These are phyloP conservation scores for Hysterium pulicare DNA, from an alignment of 2,329 filamentous ascomycete genomes.

Conservation along the genomic window DNA sequence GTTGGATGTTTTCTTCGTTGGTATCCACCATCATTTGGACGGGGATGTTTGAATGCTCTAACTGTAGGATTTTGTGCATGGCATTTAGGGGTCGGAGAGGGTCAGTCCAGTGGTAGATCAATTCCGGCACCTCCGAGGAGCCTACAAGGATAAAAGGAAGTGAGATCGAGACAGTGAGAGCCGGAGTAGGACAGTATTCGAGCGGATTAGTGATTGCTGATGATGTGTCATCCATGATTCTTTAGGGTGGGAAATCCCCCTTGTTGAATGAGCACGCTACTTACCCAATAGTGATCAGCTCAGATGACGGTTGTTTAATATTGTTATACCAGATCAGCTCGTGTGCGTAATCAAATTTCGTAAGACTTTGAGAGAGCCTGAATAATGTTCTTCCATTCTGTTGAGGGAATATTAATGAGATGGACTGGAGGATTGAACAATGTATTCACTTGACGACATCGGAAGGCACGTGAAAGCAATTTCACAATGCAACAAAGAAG, in stretches of 20 bases:
- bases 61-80: background rate
- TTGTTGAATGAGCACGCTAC: too few relatives aligned
- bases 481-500: background rate
- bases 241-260: background rate
- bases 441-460: background rate
- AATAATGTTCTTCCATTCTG: too few relatives aligned
- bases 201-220: background rate
- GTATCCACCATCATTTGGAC: background rate
- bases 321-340: too few relatives aligned
- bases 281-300: too few relatives aligned
- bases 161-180: constrained; percentile 4
- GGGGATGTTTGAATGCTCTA: background rate
- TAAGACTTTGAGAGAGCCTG: too few relatives aligned
- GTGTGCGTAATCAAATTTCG: too few relatives aligned
- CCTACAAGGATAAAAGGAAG: constrained; percentile 13
- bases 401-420: too few relatives aligned
- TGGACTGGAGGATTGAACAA: background rate
- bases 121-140: background rate
- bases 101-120: constrained; percentile 1
- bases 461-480: too few relatives aligned
- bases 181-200: background rate
- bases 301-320: too few relatives aligned
- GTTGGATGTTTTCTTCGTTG: background rate
- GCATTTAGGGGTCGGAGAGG: background rate
- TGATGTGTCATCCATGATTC: background rate